A percentile compares a stretch with the other conserved stretches of the same genome.
Conservation (phyloP, 345 rosid genomes). For the Brassica juncea region DNA sequence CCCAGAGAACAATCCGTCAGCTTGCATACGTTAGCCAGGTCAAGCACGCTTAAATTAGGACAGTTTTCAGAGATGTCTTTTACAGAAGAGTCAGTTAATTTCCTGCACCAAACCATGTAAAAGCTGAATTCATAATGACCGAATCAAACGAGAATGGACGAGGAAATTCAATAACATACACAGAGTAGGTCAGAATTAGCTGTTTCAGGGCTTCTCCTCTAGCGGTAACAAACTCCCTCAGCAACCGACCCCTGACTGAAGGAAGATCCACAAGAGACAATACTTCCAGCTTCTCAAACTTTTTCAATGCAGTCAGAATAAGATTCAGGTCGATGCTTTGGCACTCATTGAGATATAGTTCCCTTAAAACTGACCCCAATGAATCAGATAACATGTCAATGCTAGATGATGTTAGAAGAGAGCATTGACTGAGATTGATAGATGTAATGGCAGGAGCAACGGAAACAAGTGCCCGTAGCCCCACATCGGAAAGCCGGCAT, state of each 20-base stretch:
- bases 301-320: conserved; percentile 64
- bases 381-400: conserved; percentile 56
- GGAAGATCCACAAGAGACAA: conserved; percentile 69
- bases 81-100: conserved; percentile 72
- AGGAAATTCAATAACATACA: conserved; percentile 51
- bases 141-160: conserved; percentile 11
- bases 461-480: conserved; percentile 58
- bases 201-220: conserved; percentile 66
- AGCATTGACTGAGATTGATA: conserved; percentile 80
- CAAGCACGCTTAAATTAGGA: conserved; percentile 56
- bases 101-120: conserved; percentile 53
- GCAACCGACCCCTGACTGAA: conserved; percentile 60
- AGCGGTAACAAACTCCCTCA: conserved; percentile 46
- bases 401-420: conserved; percentile 65
- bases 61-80: conserved; percentile 74
- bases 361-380: conserved; percentile 64
- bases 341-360: conserved; percentile 79
- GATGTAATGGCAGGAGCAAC: conserved; percentile 65
- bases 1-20: conserved; percentile 80
- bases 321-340: conserved; percentile 61
- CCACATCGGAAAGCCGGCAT: conserved; percentile 80
- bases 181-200: conserved; percentile 64
- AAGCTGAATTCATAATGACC: neutral
- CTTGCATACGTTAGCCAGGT: conserved; percentile 62
- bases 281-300: conserved; percentile 64